Evolutionary conservation across 2,329 filamentous ascomycete genomes (phyloP).

Genomic region (Aspergillus fumigatus): DNA sequence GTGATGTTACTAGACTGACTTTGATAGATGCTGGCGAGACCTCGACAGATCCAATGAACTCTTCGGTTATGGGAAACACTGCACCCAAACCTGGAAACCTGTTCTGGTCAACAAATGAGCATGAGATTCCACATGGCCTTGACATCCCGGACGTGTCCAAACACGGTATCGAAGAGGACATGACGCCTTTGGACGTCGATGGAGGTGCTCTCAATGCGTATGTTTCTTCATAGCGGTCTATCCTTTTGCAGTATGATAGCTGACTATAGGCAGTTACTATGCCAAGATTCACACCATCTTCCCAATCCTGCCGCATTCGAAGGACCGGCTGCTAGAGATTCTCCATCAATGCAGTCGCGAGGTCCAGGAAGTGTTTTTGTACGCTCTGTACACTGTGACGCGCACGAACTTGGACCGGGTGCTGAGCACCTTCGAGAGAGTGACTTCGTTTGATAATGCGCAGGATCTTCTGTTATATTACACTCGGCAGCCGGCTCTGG

Average conservation of each 20-base stretch:
- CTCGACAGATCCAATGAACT: slow-evolving; percentile 27
- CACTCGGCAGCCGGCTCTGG: slow-evolving; percentile 33
- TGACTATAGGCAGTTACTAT: slow-evolving; percentile 33
- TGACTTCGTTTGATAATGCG: slow-evolving; percentile 36
- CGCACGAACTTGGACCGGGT: slow-evolving; percentile 34
- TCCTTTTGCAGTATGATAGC: not conserved
- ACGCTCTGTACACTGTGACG: slow-evolving; percentile 38
- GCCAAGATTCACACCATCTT: slow-evolving; percentile 38
- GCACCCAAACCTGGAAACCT: slow-evolving; percentile 33
- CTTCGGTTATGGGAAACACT: slow-evolving; percentile 33
- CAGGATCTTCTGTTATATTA: slow-evolving; percentile 37
- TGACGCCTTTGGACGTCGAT: slow-evolving; percentile 33
- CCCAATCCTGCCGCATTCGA: slow-evolving; percentile 39
- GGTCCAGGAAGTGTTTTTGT: slow-evolving; percentile 39
- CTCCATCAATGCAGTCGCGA: slow-evolving; percentile 38
- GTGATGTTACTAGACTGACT: slow-evolving; percentile 6
- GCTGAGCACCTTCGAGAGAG: slow-evolving; percentile 29
- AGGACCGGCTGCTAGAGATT: slow-evolving; percentile 33
- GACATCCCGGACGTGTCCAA: slow-evolving; percentile 30
- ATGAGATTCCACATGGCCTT: slow-evolving; percentile 28
- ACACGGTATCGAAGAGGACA: slow-evolving; percentile 30
- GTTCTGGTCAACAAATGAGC: slow-evolving; percentile 37
- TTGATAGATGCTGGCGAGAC: slow-evolving; percentile 22
- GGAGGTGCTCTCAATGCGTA: slow-evolving; percentile 39
- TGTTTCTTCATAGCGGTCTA: slow-evolving; percentile 10